Base-by-base conservation (phyloP, 257 asterid species). In the Solanum chaucha region DNA sequence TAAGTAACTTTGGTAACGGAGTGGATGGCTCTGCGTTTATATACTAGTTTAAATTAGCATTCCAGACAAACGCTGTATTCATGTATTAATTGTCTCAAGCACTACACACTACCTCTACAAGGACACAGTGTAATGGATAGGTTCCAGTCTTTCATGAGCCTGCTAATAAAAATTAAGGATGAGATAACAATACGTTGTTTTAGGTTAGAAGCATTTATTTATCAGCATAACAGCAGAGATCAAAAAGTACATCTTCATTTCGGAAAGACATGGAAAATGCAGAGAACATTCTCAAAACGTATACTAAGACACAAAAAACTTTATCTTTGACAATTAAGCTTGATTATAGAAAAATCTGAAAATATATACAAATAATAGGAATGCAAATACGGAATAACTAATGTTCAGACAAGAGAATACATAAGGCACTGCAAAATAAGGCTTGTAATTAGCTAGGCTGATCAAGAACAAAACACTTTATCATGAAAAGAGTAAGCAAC, bases 91-190 rank as follows among this genome's bases (percentile, higher is more conserved):
- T 40, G 67, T 75, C 82, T 58, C 46, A 75, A 73, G 38, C 30
- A 74, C 82, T 61, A 10, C 82, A 73, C 34, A 59, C 17, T 92
- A 96, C 98, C 99, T 94, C 88, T 92, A 90, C 99, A 97, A 88
- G 99, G 99, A 86, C 96, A 92, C 46, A 90, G 86, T 28, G 86
- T 89, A 75, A 92, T 88, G 2, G 96, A 90, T 71, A 97, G 94
- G 88, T 90, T 84, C 98, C 98, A 96, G 88, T 86, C 67, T 36
- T 83, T 87, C 38, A 90, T 87, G 85, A 87, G 88, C 92, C 98
- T 96, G 85, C 41, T 71, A 71, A 86, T 30, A 80, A 89, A 83
- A 86, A 36, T 55, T 13, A 30, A 64, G 24, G 84, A 72, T 86
- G 44, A 86, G 59, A 71, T 46, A 17, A 68, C 41, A 71, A 51